Evolutionary conservation across 192 early-diverging fungal genomes (phyloP), one percentile per base, ranked within the genome.

Genomic region (Coemansia sp.): DNA sequence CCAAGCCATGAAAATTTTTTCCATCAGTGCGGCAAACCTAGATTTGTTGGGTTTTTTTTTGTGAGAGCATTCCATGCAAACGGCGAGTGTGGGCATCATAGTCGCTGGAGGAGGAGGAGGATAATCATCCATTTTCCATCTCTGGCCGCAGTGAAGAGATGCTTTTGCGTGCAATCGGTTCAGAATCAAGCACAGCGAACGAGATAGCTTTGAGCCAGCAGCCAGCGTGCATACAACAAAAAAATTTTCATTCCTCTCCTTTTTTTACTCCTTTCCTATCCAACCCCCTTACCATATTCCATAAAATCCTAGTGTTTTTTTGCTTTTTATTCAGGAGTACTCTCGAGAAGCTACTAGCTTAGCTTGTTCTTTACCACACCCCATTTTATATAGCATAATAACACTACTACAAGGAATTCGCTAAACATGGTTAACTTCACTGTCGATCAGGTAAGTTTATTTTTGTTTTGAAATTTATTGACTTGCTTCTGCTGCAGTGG

Each of bases 381-480:
- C 54, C 50, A 61, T 19, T 54, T 49, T 48, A 57, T 63, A 38
- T 64, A 59, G 45, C 39, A 48, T 65, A 32, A 32, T 32, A 63
- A 57, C 61, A 68, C 61, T 68, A 68, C 39, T 64, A 54, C 52
- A 69, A 69, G 56, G 67, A 63, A 69, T 69, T 68, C 67, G 42
- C 61, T 65, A 75, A 81, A 63, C 64, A 81, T 81, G 79, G 79
- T 81, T 72, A 81, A 81, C 74, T 81, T 81, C 71, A 81, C 79
- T 65, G 70, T 76, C 70, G 79, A 81, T 70, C 79, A 81, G 79
- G 79, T 81, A 81, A 72, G 79, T 40, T 65, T 40, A 41, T 7
- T 26, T 12, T 16, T 37, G 13, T 23, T 52, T 18, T 68, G 44
- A n/a, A 40, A 49, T 39, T 21, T 45, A 32, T n/a, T 66, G 26